Percentiles rank a stretch among this genome's conserved stretches.
These are phyloP conservation scores for Nakazawaea populi DNA, from an alignment of 805 yeast genomes.

Conservation along the genomic window DNA sequence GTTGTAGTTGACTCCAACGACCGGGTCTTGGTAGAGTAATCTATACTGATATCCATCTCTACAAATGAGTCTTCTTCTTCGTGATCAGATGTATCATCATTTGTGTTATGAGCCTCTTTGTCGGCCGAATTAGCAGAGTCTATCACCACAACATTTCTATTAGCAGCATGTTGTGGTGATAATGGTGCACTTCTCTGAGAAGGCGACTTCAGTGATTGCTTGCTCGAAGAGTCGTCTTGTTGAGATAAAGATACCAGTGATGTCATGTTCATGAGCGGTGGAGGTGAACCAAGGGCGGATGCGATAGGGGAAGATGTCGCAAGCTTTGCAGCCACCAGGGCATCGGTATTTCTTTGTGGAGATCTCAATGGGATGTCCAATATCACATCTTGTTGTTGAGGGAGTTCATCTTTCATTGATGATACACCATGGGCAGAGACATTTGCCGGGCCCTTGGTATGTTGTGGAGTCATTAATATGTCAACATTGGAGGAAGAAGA, in stretches of 20 bases:
- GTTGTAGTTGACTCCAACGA: too few species aligned
- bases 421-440: background rate
- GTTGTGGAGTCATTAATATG: background rate
- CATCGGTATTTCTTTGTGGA: conserved; percentile 14
- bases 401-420: too few species aligned
- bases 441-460: background rate
- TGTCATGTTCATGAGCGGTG: background rate
- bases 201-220: background rate
- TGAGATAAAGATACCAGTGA: background rate
- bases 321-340: background rate
- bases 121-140: background rate
- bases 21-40: conserved; percentile 2
- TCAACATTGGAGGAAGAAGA: background rate
- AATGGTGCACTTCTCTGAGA: background rate
- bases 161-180: conserved; percentile 5
- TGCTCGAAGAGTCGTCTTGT: background rate
- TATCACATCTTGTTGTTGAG: conserved; percentile 13
- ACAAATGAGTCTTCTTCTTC: conserved; percentile 18
- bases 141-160: conserved; percentile 18
- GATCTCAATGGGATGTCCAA: conserved; percentile 25
- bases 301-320: background rate
- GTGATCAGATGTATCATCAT: conserved; percentile 13
- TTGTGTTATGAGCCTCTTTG: conserved; percentile 9
- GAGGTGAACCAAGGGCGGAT: background rate
- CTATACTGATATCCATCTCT: conserved; percentile 8